phyloP scores from a whole-genome alignment of 352 stramenopile species.

The Globisporangium cederbergense region DNA sequence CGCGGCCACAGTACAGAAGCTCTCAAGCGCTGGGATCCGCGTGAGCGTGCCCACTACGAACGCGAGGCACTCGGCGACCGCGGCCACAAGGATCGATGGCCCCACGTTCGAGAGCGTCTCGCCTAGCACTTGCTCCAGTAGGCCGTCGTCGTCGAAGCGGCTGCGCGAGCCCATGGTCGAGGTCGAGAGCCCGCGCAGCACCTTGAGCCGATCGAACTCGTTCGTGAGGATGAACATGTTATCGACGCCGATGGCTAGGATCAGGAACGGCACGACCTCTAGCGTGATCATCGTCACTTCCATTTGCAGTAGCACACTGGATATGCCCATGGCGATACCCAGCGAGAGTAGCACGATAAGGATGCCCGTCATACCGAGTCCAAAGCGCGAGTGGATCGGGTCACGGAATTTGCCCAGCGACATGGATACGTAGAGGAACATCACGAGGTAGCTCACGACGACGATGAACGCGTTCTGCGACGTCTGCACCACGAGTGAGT shows the following conservation, averaged over 20 bases:
- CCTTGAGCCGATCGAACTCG: conserved; percentile 71
- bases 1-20: conserved; percentile 85
- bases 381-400: conserved; percentile 71
- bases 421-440: conserved; percentile 89
- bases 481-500: conserved; percentile 83
- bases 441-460: conserved; percentile 83
- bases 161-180: conserved; percentile 27
- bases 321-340: conserved; percentile 68
- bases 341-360: conserved; percentile 82
- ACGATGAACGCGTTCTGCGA: conserved; percentile 88
- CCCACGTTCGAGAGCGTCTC: conserved; percentile 80
- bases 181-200: conserved; percentile 36
- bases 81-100: conserved; percentile 84
- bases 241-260: conserved; percentile 90
- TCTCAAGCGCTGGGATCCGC: conserved; percentile 82
- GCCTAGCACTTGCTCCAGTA: conserved; percentile 62
- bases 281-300: conserved; percentile 91
- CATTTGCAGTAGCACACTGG: conserved; percentile 56
- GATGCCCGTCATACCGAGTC: conserved; percentile 79
- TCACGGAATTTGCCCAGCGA: conserved; percentile 74
- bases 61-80: conserved; percentile 75
- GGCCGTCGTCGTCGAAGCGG: conserved; percentile 32
- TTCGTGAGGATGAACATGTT: conserved; percentile 93
- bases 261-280: conserved; percentile 89
- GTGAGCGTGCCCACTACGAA: conserved; percentile 83